Conservation (phyloP, 176 grass and related monocot species). For the Dendrocalamus sinicus region DNA sequence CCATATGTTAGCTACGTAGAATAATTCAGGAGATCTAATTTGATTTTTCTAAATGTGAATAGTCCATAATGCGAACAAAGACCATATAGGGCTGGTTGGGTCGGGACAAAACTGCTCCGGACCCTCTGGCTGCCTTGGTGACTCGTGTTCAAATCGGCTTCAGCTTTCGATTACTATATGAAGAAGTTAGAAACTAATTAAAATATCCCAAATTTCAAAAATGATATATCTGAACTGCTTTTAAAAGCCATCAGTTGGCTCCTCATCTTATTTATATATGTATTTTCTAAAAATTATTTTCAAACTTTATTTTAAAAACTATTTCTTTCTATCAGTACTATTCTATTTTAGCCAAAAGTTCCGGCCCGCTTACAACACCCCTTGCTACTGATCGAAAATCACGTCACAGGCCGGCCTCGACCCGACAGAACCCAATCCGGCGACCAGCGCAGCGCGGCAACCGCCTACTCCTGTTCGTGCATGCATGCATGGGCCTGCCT, state of each 20-base stretch:
- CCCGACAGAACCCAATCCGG: not conserved
- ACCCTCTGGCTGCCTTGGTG: not conserved
- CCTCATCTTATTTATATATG: no score
- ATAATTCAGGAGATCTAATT: no score
- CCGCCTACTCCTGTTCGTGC: not conserved
- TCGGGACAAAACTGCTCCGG: slow-evolving; percentile 8
- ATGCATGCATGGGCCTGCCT: not conserved
- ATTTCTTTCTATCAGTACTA: no score
- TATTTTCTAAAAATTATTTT: no score
- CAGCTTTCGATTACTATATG: no score
- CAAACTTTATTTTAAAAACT: no score
- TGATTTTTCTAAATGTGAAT: no score
- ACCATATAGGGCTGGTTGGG: not conserved
- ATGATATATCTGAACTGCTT: no score
- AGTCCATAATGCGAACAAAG: not conserved
- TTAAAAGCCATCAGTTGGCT: no score
- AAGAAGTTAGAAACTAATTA: rapidly evolving
- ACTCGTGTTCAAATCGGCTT: no score
- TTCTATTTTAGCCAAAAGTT: no score
- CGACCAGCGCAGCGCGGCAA: not conserved
- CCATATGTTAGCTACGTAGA: no score
- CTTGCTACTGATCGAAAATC: not conserved
- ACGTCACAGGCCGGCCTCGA: slow-evolving; percentile 19
- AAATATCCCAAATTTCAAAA: rapidly evolving
- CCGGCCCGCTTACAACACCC: not conserved